Percentiles rank a stretch among this genome's conserved stretches.
Conservation (phyloP, 495 filamentous ascomycete species). For the Letharia columbiana region DNA sequence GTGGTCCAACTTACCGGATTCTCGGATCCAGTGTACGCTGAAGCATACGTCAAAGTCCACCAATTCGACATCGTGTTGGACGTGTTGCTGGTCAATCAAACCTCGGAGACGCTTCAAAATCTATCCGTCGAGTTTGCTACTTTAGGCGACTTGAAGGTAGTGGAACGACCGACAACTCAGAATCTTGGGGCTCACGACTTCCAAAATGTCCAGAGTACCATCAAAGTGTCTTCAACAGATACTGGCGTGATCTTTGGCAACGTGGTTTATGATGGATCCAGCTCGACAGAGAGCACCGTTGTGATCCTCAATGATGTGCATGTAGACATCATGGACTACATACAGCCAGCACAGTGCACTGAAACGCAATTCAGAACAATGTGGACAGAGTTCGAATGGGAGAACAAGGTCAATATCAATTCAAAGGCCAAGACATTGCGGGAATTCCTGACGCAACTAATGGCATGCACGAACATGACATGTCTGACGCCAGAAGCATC, state of each 20-base stretch:
- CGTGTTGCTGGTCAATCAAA: slow-evolving; percentile 96
- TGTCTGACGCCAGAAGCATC: slow-evolving; percentile 95
- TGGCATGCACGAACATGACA: slow-evolving; percentile 98
- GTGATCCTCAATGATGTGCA: slow-evolving; percentile 99
- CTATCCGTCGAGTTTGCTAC: slow-evolving; percentile 97
- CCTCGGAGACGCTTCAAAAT: slow-evolving; percentile 91
- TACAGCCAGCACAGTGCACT: slow-evolving; percentile 90
- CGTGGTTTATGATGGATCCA: slow-evolving; percentile 93
- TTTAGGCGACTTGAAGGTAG: slow-evolving; percentile 93
- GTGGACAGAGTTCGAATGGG: slow-evolving; percentile 99
- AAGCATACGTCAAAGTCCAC: slow-evolving; percentile 97
- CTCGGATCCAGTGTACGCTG: slow-evolving; percentile 95
- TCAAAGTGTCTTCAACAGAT: slow-evolving; percentile 97
- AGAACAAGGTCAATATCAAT: slow-evolving; percentile 99
- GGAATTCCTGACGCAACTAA: slow-evolving; percentile 88
- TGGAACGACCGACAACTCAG: slow-evolving; percentile 91
- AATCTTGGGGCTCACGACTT: slow-evolving; percentile 94
- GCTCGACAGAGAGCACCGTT: slow-evolving; percentile 90
- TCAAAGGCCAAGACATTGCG: slow-evolving; percentile 87
- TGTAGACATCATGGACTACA: slow-evolving; percentile 99
- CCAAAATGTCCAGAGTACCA: slow-evolving; percentile 95
- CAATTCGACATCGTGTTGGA: slow-evolving; percentile 99
- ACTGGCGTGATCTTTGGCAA: slow-evolving; percentile 99
- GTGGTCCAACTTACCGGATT: slow-evolving; percentile 98
- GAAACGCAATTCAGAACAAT: slow-evolving; percentile 99